phyloP scores from a whole-genome alignment of 257 asterid genomes.

The Asclepias syriaca region DNA sequence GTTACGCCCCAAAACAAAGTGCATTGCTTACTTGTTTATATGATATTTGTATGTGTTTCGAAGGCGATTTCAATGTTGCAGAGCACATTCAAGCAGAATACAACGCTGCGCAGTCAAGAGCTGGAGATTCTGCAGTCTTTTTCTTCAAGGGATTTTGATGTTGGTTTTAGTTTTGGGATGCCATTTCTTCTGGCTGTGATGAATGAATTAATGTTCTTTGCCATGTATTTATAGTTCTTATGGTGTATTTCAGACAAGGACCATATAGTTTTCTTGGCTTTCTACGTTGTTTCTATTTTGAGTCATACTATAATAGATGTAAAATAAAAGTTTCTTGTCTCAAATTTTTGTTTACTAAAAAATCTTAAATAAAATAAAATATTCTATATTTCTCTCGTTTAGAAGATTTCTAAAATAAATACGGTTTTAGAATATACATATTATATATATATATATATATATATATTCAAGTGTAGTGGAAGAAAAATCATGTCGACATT shows the following conservation, averaged over 20 bases:
- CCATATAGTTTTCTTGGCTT: background rate
- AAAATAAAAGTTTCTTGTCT: no score
- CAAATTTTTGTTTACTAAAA: no score
- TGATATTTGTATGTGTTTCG: constrained; percentile 4
- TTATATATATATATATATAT: no score
- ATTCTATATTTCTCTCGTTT: no score
- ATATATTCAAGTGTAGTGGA: no score
- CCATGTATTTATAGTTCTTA: background rate
- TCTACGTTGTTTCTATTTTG: background rate
- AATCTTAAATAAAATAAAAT: no score
- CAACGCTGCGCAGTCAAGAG: constrained; percentile 23
- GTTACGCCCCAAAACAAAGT: no score
- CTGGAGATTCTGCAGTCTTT: constrained; percentile 3
- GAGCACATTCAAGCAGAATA: constrained; percentile 40
- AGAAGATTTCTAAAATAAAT: no score
- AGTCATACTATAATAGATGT: background rate
- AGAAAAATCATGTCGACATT: constrained; percentile 10
- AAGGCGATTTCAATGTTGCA: constrained; percentile 66
- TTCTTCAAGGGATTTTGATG: constrained; percentile 28
- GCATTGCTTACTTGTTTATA: no score
- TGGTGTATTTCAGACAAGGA: background rate
- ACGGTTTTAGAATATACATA: no score
- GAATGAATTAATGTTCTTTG: background rate
- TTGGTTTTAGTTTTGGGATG: constrained; percentile 16
- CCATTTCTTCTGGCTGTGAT: constrained; percentile 17